phyloP scores from a whole-genome alignment of 768 basidiomycete species.

The Cantharellus anzutake region DNA sequence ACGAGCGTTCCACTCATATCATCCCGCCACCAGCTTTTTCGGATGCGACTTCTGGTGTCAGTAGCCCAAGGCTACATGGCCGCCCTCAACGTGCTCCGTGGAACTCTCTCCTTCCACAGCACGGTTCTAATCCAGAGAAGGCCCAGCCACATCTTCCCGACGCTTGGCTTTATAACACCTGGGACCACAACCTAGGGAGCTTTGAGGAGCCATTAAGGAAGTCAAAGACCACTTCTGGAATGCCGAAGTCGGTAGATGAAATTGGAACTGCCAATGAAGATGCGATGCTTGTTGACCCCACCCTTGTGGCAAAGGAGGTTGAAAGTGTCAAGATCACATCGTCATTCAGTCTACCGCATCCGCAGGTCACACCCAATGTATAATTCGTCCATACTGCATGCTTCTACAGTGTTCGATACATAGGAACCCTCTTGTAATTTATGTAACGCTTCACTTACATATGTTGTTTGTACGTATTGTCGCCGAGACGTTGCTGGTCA shows the following conservation, averaged over 20 bases:
- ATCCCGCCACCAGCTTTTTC: slow-evolving; percentile 5
- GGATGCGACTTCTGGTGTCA: background rate
- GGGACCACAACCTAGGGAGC: background rate
- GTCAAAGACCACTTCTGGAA: background rate
- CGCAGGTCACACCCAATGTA: too few relatives aligned
- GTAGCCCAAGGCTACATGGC: background rate
- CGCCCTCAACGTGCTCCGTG: background rate
- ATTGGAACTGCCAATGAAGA: too few relatives aligned
- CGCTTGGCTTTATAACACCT: background rate
- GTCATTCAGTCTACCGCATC: too few relatives aligned
- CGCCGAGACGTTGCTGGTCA: background rate
- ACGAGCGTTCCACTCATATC: slow-evolving; percentile 1
- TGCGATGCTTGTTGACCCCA: too few relatives aligned
- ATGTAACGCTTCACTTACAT: background rate
- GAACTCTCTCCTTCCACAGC: background rate
- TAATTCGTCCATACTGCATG: too few relatives aligned
- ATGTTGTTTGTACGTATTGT: background rate
- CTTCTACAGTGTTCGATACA: too few relatives aligned
- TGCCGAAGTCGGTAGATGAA: background rate
- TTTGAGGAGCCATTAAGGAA: background rate
- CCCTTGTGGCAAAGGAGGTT: too few relatives aligned
- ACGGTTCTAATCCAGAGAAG: background rate
- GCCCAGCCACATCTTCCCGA: background rate
- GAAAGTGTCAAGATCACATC: too few relatives aligned
- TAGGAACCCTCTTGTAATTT: too few relatives aligned